Evolutionary conservation across 2,329 filamentous ascomycete species (phyloP), one percentile per base, ranked within the genome.

Genomic region (Ophiostoma tasmaniense): DNA sequence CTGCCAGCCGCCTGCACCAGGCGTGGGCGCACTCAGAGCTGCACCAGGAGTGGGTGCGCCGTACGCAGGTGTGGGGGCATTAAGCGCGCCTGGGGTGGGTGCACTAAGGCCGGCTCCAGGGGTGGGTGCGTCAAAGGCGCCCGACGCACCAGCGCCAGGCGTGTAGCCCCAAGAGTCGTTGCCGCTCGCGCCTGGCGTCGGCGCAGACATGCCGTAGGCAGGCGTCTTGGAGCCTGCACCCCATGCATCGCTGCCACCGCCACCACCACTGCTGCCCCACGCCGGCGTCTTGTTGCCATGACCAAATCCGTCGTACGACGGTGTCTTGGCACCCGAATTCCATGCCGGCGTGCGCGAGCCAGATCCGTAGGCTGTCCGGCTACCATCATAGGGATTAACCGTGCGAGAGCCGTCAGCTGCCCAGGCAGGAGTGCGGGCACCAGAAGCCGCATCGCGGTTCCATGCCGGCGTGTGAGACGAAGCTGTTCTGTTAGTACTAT

Each of bases 281-380:
- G 84, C 90, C 62, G 85, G 89, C 14, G 87, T 90, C 75, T 87
- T 89, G n/a, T 87, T 89, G 8, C 89, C 89, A 69, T 85, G 83
- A 68, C 84, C 86, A 74, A 90, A 91, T 25, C 83, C 82, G 74
- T 89, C 85, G 17, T 83, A 81, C 25, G 87, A 86, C 68, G 91
- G 81, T 0, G 90, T 94, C 77, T 90, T 89, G 68, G 89, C 87
- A 67, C 90, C 90, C 1, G 92, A 90, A 70, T 89, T 89, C 90
- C 90, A 93, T 5, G 89, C 90, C 8, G 90, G 90, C 1, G 90
- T 93, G 67, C 90, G 87, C 65, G 85, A 84, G 37, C 89, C 88
- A 28, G 85, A 84, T 22, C 92, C 92, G 74, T 96, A 96, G 1
- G 91, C 87, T 20, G 92, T 93, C 64, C 89, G 88, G 76, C 81